These are phyloP conservation scores for Microcyclosporella mali DNA, from an alignment of 2,329 filamentous ascomycete genomes.

Conservation along the genomic window DNA sequence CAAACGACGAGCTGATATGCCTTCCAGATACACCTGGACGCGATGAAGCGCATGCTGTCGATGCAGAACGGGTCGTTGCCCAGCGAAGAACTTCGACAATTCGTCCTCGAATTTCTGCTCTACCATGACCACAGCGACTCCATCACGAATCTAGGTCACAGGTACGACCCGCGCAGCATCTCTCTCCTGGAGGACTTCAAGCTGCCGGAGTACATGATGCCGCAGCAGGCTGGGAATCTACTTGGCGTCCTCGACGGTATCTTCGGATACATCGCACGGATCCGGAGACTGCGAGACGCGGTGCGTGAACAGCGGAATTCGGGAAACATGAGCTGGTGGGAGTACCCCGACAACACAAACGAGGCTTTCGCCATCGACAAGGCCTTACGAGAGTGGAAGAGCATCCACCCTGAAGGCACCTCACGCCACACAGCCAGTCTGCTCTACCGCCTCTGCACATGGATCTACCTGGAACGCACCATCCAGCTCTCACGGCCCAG, in stretches of 20 bases:
- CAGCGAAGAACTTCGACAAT: slow-evolving; percentile 65
- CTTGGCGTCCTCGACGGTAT: slow-evolving; percentile 78
- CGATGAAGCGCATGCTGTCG: slow-evolving; percentile 66
- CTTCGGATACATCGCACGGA: slow-evolving; percentile 70
- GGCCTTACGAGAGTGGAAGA: slow-evolving; percentile 68
- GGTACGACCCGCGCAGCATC: slow-evolving; percentile 37
- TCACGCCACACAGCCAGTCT: slow-evolving; percentile 53
- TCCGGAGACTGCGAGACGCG: slow-evolving; percentile 67
- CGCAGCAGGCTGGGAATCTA: slow-evolving; percentile 54
- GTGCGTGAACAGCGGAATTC: slow-evolving; percentile 48
- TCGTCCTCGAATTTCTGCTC: slow-evolving; percentile 71
- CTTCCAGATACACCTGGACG: slow-evolving; percentile 61
- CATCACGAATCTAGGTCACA: slow-evolving; percentile 48
- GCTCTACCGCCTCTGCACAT: slow-evolving; percentile 57
- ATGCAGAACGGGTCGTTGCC: slow-evolving; percentile 38
- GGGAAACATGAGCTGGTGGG: slow-evolving; percentile 45
- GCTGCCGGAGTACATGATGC: slow-evolving; percentile 50
- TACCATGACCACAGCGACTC: slow-evolving; percentile 64
- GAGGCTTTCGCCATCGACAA: slow-evolving; percentile 70
- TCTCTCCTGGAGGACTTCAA: slow-evolving; percentile 50
- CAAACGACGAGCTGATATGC: not conserved
- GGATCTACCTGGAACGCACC: slow-evolving; percentile 59
- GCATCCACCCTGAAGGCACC: slow-evolving; percentile 47
- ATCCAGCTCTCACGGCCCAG: slow-evolving; percentile 50
- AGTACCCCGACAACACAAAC: slow-evolving; percentile 67